phyloP scores from a whole-genome alignment of 2,329 filamentous ascomycete genomes.

The Pyricularia grisea region DNA sequence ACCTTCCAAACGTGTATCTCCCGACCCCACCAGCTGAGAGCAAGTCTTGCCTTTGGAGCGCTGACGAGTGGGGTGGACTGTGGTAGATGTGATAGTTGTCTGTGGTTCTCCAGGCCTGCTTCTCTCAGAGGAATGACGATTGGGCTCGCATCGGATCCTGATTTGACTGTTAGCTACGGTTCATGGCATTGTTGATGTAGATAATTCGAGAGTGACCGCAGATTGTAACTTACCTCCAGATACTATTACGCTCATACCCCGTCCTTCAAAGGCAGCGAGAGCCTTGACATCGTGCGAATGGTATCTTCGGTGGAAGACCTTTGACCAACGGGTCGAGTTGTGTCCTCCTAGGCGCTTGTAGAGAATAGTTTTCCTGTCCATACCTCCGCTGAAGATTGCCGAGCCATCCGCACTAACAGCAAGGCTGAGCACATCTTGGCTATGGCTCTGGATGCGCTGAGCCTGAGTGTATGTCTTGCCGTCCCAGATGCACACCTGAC shows the following conservation, averaged over 20 bases:
- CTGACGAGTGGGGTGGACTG: constrained; percentile 67
- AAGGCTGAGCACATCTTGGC: constrained; percentile 85
- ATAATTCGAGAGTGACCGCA: background rate
- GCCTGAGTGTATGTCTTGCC: constrained; percentile 82
- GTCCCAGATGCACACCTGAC: constrained; percentile 89
- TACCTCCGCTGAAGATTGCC: constrained; percentile 79
- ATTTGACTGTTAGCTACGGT: constrained; percentile 17
- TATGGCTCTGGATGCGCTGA: constrained; percentile 78
- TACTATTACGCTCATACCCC: constrained; percentile 74
- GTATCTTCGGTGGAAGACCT: constrained; percentile 76
- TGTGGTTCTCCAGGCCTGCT: constrained; percentile 71
- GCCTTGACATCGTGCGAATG: constrained; percentile 94
- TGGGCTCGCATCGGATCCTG: constrained; percentile 78
- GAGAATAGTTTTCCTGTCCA: constrained; percentile 78
- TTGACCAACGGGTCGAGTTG: constrained; percentile 61
- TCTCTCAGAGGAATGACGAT: constrained; percentile 72
- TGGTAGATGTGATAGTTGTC: constrained; percentile 73
- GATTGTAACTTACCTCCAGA: constrained; percentile 64
- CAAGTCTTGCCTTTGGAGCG: constrained; percentile 61
- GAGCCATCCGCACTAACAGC: constrained; percentile 71
- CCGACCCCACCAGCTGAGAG: constrained; percentile 88
- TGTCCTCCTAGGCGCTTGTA: constrained; percentile 60
- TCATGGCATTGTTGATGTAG: background rate
- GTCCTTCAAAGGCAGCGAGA: constrained; percentile 82
- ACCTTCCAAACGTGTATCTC: constrained; percentile 76